A percentile compares a stretch with the other conserved stretches of the same genome.
These are phyloP conservation scores for Suillus alpinus DNA, from an alignment of 768 basidiomycete genomes.

Conservation along the genomic window DNA sequence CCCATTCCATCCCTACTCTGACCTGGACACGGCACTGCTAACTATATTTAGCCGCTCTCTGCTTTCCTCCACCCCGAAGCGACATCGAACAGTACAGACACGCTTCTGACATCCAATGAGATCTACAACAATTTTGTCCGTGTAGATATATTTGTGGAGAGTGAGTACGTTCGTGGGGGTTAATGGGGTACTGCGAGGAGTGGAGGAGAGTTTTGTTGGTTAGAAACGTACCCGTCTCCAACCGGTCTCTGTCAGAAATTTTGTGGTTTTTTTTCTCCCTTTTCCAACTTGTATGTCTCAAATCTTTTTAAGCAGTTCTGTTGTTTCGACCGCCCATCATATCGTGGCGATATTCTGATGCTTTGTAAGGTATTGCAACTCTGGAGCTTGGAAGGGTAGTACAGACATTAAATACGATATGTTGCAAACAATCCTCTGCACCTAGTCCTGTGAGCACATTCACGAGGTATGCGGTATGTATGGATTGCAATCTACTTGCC, in stretches of 20 bases:
- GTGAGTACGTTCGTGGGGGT: background rate
- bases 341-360: background rate
- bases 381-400: too few species aligned
- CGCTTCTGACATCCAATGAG: constrained; percentile 65
- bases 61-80: constrained; percentile 63
- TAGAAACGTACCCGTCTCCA: background rate
- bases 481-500: background rate
- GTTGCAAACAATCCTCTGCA: background rate
- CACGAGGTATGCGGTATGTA: background rate
- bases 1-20: background rate
- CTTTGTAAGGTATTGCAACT: background rate
- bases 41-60: constrained; percentile 44
- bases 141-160: constrained; percentile 40
- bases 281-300: background rate
- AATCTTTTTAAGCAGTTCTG: too few species aligned
- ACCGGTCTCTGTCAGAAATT: too few species aligned
- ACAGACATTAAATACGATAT: background rate
- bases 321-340: too few species aligned
- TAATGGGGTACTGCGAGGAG: background rate
- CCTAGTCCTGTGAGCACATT: background rate
- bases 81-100: constrained; percentile 46
- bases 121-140: constrained; percentile 72
- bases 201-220: background rate
- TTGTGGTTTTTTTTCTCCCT: background rate
- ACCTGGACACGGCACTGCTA: background rate